These are phyloP conservation scores for Plenodomus tracheiphilus DNA, from an alignment of 2,329 filamentous ascomycete species.

Conservation along the genomic window DNA sequence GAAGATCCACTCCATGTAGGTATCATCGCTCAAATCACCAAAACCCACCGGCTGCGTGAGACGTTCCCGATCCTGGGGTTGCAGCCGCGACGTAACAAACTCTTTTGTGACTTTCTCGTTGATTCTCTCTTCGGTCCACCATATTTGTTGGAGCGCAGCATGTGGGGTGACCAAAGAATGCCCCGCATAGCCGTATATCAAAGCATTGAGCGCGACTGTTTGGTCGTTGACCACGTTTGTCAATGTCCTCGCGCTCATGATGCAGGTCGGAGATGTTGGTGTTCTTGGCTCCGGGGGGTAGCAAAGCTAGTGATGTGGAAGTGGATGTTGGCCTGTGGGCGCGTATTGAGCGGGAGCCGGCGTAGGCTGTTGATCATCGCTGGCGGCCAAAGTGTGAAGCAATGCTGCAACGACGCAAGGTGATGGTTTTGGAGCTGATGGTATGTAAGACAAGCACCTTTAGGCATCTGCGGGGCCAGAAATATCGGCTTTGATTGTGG, in stretches of 20 bases:
- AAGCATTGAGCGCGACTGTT: constrained; percentile 52
- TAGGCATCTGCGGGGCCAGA: constrained; percentile 39
- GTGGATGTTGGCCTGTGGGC: constrained; percentile 17
- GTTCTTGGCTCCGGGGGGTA: constrained; percentile 11
- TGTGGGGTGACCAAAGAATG: constrained; percentile 56
- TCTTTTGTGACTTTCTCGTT: constrained; percentile 69
- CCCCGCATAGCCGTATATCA: constrained; percentile 55
- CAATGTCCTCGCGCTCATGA: constrained; percentile 44
- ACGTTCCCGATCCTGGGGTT: constrained; percentile 64
- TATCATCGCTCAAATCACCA: constrained; percentile 70
- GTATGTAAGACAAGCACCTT: constrained; percentile 28
- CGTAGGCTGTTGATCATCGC: constrained; percentile 31
- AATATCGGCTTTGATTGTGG: constrained; percentile 32
- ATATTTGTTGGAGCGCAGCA: constrained; percentile 56
- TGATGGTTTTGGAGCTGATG: constrained; percentile 14
- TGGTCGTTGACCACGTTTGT: constrained; percentile 49
- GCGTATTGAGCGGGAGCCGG: constrained; percentile 17
- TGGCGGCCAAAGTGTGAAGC: constrained; percentile 13
- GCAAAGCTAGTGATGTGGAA: constrained; percentile 16
- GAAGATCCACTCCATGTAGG: constrained; percentile 78
- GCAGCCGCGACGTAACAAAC: constrained; percentile 68
- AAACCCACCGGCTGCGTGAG: constrained; percentile 67
- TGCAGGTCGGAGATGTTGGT: constrained; percentile 10
- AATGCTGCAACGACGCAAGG: constrained; percentile 9
- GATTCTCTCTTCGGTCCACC: constrained; percentile 74